These are phyloP conservation scores for Phragmites australis DNA, from an alignment of 176 grass and related monocot species.

Conservation along the genomic window DNA sequence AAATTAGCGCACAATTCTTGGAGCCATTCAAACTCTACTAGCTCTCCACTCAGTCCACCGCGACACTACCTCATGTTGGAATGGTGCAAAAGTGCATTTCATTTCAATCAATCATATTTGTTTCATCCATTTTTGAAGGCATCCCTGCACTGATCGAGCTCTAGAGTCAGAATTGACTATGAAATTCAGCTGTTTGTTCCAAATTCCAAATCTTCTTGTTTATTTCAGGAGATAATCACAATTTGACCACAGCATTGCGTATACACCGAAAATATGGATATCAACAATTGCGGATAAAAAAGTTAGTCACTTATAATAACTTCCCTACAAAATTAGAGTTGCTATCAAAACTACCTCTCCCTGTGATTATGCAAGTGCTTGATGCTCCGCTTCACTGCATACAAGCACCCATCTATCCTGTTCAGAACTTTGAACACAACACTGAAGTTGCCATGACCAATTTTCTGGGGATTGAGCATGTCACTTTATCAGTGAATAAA, in stretches of 20 bases:
- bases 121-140: background rate
- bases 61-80: background rate
- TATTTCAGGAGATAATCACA: no score
- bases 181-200: no score
- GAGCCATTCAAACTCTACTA: background rate
- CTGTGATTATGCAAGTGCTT: constrained; percentile 71
- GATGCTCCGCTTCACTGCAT: constrained; percentile 89
- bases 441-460: constrained; percentile 92
- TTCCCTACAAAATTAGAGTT: no score
- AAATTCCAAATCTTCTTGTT: no score
- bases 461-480: constrained; percentile 69
- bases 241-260: no score
- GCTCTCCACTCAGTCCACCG: background rate
- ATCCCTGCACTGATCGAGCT: no score
- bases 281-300: no score
- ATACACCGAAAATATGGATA: no score
- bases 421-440: constrained; percentile 92
- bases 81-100: background rate
- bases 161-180: no score
- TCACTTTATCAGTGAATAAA: constrained; percentile 7
- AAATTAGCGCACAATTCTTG: constrained; percentile 36
- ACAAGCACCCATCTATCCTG: constrained; percentile 94
- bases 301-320: no score
- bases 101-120: background rate
- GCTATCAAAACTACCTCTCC: constrained; percentile 68